These are phyloP conservation scores for Scheffersomyces quercinus DNA, from an alignment of 1,139 yeast species.

Conservation along the genomic window DNA sequence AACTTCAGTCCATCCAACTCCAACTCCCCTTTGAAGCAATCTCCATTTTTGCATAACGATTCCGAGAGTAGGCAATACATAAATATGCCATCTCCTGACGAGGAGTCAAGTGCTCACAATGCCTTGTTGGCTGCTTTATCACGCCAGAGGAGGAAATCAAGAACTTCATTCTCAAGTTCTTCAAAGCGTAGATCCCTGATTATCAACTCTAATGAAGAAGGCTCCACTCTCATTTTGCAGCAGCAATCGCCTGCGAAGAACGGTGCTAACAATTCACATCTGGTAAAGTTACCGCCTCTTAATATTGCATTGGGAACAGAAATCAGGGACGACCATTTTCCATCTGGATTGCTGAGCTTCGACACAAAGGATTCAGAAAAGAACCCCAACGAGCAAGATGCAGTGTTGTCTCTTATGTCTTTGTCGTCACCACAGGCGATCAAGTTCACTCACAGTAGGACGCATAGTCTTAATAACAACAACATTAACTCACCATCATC, in stretches of 20 bases:
- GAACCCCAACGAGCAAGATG: conserved; percentile 40
- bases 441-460: conserved; percentile 34
- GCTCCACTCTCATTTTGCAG: conserved; percentile 2
- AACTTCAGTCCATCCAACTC: conserved; percentile 1
- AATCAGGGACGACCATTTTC: neutral
- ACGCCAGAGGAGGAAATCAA: conserved; percentile 26
- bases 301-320: conserved; percentile 22
- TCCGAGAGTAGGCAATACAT: conserved; percentile 6
- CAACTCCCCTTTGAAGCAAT: conserved; percentile 20
- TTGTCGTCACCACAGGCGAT: conserved; percentile 43
- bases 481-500: conserved; percentile 20
- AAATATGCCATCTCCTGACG: conserved; percentile 34
- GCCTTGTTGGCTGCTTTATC: conserved; percentile 45
- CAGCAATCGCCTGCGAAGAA: neutral
- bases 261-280: neutral
- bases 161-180: conserved; percentile 17
- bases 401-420: conserved; percentile 47
- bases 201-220: neutral
- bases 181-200: conserved; percentile 7
- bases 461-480: conserved; percentile 29
- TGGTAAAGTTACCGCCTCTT: conserved; percentile 31
- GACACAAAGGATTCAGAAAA: conserved; percentile 3
- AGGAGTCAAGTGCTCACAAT: conserved; percentile 45
- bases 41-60: conserved; percentile 23
- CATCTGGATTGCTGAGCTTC: neutral